These are phyloP conservation scores for Mycosarcoma mackinlayi DNA, from an alignment of 1,284 basidiomycete species.

Conservation along the genomic window DNA sequence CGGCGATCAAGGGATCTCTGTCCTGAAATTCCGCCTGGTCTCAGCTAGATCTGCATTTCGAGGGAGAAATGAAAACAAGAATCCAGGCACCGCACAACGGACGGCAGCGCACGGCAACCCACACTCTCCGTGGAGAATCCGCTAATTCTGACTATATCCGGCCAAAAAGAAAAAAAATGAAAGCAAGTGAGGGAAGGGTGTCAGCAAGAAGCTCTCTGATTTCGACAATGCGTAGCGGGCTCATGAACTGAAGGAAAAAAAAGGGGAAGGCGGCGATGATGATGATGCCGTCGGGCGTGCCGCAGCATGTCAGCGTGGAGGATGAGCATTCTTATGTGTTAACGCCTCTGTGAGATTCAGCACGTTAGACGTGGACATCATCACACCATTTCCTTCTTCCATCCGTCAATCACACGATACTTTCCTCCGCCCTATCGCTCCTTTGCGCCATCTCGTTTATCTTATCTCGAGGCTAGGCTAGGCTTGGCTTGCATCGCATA, in stretches of 20 bases:
- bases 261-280: no score
- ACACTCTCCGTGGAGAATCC: no score
- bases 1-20: no score
- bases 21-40: no score
- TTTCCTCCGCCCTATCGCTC: not conserved
- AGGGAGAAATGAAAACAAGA: no score
- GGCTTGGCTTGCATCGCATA: no score
- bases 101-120: no score
- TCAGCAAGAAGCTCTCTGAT: not conserved
- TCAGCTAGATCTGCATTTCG: no score
- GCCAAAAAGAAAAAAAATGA: not conserved
- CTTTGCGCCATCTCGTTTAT: slow-evolving; percentile 4
- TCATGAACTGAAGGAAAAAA: not conserved
- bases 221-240: not conserved
- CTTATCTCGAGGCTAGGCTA: not conserved
- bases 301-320: not conserved
- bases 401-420: not conserved
- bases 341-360: not conserved
- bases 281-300: no score
- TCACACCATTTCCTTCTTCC: slow-evolving; percentile 7
- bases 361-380: slow-evolving; percentile 4
- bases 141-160: not conserved
- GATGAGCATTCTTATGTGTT: not conserved
- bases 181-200: not conserved
- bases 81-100: no score